These are phyloP conservation scores for Ophiostoma sp. DNA, from an alignment of 2,329 filamentous ascomycete genomes.

Conservation along the genomic window DNA sequence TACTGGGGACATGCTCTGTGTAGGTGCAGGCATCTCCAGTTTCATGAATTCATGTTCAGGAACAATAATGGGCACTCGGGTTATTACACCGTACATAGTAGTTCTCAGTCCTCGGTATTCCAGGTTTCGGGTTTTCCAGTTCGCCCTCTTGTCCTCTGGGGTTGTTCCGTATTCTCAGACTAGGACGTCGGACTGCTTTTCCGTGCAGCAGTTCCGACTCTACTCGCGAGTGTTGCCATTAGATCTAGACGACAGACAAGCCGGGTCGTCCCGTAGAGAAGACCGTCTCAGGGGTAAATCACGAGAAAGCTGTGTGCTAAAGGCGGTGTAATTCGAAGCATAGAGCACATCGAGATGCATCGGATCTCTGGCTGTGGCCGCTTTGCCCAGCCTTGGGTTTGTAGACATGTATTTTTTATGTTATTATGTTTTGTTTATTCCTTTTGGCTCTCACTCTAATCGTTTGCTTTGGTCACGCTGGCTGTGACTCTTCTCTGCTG, in stretches of 20 bases:
- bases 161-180: not conserved
- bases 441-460: not conserved
- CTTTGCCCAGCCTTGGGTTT: not conserved
- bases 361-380: not conserved
- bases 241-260: not conserved
- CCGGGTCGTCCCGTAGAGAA: not conserved
- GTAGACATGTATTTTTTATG: too few relatives aligned
- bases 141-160: not conserved
- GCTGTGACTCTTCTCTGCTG: not conserved
- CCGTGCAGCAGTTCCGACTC: not conserved
- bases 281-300: not conserved
- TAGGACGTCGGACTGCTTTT: not conserved
- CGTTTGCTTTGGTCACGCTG: not conserved
- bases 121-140: not conserved
- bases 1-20: not conserved
- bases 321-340: constrained; percentile 5
- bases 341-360: not conserved
- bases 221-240: not conserved
- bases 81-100: not conserved
- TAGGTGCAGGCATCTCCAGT: not conserved
- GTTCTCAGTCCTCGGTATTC: too few relatives aligned
- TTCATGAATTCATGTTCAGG: constrained; percentile 12
- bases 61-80: not conserved
- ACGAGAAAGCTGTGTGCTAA: not conserved
- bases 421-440: too few relatives aligned